Evolutionary conservation across 495 filamentous ascomycete genomes (phyloP), one percentile per base, ranked within the genome.

Genomic region (Corynascus novoguineensis): DNA sequence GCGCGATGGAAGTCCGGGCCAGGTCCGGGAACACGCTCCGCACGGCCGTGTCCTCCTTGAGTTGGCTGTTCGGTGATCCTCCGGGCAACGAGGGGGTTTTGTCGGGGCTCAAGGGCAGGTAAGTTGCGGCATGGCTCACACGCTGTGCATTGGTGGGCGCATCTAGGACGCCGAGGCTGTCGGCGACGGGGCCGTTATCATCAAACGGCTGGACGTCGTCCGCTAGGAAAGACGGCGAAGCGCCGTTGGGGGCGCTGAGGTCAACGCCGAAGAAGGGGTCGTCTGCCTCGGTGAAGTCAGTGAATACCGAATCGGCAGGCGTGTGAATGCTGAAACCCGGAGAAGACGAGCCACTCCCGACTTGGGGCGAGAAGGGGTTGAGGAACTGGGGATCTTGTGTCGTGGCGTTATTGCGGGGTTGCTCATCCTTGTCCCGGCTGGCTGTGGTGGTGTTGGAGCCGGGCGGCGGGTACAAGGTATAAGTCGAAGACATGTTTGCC

Each of bases 211-310:
- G 44, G 28, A 59, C 55, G 21, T 59, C 44, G 44, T 68, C 61
- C 6, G 60, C 68, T 9, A 78, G 58, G 49, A 75, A 78, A 17
- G 64, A 62, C 14, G 73, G 73, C 7, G 63, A 61, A 24, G 62
- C 64, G 49, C 47, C 64, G 5, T 68, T 64, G 40, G 65, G 8
- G 45, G 63, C 55, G 53, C 59, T 60, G 48, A 75, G 75, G 65
- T 73, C 66, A 42, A 71, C 61, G 34, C 70, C 68, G 37, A 72
- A 66, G 58, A 74, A 74, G 9, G 68, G 68, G 57, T 79, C 76
- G 35, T 72, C 74, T 52, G 56, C 60, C 52, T 73, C 71, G 61
- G 67, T 72, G 57, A 71, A 65, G 29, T 74, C 69, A 60, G 69
- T 67, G 9, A 69, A 71, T 45, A 66, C 55, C 17, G 70, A 71